phyloP scores from a whole-genome alignment of 441 rosid genomes.

The Omphalea diandra region DNA sequence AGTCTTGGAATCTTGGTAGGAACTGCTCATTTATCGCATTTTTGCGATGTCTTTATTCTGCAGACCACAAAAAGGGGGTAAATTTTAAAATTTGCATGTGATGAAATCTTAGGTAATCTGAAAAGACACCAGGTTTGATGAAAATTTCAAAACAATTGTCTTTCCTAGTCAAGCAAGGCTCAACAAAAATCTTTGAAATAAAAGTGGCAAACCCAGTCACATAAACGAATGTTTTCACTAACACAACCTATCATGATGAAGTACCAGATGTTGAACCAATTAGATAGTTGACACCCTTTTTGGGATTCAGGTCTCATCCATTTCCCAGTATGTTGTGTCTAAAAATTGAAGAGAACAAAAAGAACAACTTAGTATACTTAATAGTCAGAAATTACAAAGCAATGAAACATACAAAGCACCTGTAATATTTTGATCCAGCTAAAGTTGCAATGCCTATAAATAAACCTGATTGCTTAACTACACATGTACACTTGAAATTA shows the following conservation, averaged over 20 bases:
- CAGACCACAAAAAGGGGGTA: constrained; percentile 25
- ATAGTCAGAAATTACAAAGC: constrained; percentile 21
- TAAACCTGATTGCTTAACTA: too few relatives aligned
- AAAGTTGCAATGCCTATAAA: too few relatives aligned
- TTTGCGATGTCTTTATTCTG: constrained; percentile 94
- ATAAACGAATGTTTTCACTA: not conserved
- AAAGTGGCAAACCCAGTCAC: constrained; percentile 7
- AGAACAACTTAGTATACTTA: constrained; percentile 10
- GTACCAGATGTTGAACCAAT: constrained; percentile 98
- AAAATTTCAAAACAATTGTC: not conserved
- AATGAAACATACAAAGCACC: constrained; percentile 40
- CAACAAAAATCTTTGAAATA: not conserved
- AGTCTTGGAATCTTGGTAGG: constrained; percentile 91
- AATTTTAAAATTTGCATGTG: constrained; percentile 17
- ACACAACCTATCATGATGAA: constrained; percentile 95
- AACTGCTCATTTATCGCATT: constrained; percentile 98
- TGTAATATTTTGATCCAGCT: constrained; percentile 99
- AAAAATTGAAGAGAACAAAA: constrained; percentile 21
- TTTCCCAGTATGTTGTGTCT: constrained; percentile 98
- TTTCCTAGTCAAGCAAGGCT: not conserved
- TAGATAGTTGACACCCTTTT: constrained; percentile 73
- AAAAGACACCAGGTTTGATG: constrained; percentile 14
- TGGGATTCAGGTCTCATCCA: constrained; percentile 99
- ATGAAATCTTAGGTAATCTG: not conserved
- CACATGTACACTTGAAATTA: too few relatives aligned